A percentile compares a stretch with the other conserved stretches of the same genome.
These are phyloP conservation scores for Vitis cinerea DNA, from an alignment of 164 flowering plant genomes.

Conservation along the genomic window DNA sequence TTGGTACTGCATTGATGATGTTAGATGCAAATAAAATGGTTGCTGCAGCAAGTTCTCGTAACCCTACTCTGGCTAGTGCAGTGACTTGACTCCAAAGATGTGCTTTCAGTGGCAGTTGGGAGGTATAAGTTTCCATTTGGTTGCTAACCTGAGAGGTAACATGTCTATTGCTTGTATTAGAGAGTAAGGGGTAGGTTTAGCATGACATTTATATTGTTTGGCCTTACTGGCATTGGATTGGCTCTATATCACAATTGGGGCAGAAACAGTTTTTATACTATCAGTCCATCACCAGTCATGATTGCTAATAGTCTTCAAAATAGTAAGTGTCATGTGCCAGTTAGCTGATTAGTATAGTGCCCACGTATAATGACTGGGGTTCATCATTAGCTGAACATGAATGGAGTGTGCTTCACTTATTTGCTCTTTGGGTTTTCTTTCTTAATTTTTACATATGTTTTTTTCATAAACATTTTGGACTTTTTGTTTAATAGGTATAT, in stretches of 20 bases:
- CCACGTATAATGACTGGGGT: no score
- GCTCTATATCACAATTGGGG: neutral
- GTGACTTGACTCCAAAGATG: constrained; percentile 94
- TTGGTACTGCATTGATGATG: constrained; percentile 99
- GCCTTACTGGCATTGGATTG: no score
- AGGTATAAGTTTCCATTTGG: constrained; percentile 46
- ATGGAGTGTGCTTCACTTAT: no score
- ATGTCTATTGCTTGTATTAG: neutral
- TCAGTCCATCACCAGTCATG: neutral
- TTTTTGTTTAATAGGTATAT: no score
- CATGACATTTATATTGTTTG: neutral
- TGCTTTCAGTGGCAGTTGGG: constrained; percentile 99
- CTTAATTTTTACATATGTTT: no score
- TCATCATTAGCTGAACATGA: no score
- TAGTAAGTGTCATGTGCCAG: no score
- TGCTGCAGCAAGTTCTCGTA: constrained; percentile 99
- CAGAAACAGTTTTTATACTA: neutral
- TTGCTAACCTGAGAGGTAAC: neutral
- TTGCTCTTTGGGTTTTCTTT: no score
- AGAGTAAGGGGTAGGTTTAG: neutral
- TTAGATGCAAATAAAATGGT: constrained; percentile 99
- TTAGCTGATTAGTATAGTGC: no score
- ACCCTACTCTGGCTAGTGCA: constrained; percentile 95
- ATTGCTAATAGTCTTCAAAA: no score
- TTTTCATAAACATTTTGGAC: no score